Conservation (phyloP, 2,329 filamentous ascomycete species). For the Arthrinium phaeospermum region DNA sequence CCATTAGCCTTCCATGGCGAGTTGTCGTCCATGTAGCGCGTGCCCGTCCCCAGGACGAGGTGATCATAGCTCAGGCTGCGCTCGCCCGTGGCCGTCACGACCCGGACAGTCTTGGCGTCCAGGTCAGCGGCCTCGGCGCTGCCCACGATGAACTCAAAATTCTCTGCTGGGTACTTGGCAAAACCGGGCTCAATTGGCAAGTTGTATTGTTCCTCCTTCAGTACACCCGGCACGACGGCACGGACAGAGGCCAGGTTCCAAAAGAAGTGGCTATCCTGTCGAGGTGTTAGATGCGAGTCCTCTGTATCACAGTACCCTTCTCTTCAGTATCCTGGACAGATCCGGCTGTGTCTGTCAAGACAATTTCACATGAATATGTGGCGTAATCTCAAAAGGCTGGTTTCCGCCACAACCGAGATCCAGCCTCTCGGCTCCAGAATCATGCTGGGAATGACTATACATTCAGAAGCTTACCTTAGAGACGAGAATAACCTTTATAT, state of each 20-base stretch:
- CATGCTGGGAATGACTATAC: not conserved
- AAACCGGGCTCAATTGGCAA: slow-evolving; percentile 56
- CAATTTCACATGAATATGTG: not conserved
- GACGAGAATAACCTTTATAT: slow-evolving; percentile 60
- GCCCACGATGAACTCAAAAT: slow-evolving; percentile 59
- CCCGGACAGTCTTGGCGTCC: slow-evolving; percentile 47
- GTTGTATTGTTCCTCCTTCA: slow-evolving; percentile 57
- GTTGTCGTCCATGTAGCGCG: slow-evolving; percentile 45
- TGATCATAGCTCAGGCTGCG: slow-evolving; percentile 56
- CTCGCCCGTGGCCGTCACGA: slow-evolving; percentile 40
- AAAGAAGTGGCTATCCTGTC: slow-evolving; percentile 62
- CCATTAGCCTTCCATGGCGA: slow-evolving; percentile 60
- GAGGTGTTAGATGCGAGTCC: not conserved
- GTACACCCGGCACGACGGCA: slow-evolving; percentile 55
- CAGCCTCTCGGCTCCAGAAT: not conserved
- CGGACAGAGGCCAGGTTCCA: slow-evolving; percentile 64
- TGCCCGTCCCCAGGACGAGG: slow-evolving; percentile 63
- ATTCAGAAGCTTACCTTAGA: slow-evolving; percentile 51
- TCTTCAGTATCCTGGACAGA: not conserved
- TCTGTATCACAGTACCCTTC: not conserved
- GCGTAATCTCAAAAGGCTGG: not conserved
- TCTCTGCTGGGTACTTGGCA: slow-evolving; percentile 53
- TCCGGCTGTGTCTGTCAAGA: not conserved
- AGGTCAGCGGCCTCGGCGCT: slow-evolving; percentile 49
- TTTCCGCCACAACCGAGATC: not conserved